phyloP scores from a whole-genome alignment of 768 basidiomycete species.

The Tricholoma flavovirens region DNA sequence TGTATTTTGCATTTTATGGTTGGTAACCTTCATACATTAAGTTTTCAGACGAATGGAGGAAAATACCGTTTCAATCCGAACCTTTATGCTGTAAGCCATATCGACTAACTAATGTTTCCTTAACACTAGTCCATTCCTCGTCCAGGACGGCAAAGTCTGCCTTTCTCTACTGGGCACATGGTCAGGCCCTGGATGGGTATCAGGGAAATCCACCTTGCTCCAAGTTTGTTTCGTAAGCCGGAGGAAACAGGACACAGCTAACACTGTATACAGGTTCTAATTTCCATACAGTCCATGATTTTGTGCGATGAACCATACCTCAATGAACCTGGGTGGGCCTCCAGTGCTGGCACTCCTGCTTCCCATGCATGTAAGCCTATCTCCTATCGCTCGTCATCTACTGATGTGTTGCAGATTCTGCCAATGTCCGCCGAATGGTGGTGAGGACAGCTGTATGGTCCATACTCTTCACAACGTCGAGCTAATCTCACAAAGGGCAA shows the following conservation, averaged over 20 bases:
- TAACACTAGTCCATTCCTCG: background rate
- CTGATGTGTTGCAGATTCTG: constrained; percentile 55
- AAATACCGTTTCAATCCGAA: constrained; percentile 93
- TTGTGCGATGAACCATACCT: constrained; percentile 90
- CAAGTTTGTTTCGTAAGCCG: constrained; percentile 45
- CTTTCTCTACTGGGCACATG: constrained; percentile 89
- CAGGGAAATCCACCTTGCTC: constrained; percentile 84
- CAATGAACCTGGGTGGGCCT: constrained; percentile 89
- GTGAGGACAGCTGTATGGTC: constrained; percentile 73
- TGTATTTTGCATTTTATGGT: background rate
- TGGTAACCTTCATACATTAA: background rate
- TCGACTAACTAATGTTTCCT: background rate
- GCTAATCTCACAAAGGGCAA: constrained; percentile 2
- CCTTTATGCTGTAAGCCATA: constrained; percentile 70
- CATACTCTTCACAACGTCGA: background rate
- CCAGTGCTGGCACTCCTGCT: constrained; percentile 62
- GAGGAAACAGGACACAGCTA: constrained; percentile 26
- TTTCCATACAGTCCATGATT: constrained; percentile 97
- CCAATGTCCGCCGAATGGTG: constrained; percentile 91
- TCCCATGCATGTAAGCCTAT: constrained; percentile 65
- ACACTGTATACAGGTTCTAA: constrained; percentile 69
- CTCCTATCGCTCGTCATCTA: background rate
- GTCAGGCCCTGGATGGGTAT: constrained; percentile 89
- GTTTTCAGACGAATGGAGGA: constrained; percentile 76
- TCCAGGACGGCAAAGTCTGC: constrained; percentile 90